Percentiles rank a stretch among this genome's conserved stretches.
Conservation (phyloP, 495 filamentous ascomycete genomes). For the Lasiosphaeria ovina region DNA sequence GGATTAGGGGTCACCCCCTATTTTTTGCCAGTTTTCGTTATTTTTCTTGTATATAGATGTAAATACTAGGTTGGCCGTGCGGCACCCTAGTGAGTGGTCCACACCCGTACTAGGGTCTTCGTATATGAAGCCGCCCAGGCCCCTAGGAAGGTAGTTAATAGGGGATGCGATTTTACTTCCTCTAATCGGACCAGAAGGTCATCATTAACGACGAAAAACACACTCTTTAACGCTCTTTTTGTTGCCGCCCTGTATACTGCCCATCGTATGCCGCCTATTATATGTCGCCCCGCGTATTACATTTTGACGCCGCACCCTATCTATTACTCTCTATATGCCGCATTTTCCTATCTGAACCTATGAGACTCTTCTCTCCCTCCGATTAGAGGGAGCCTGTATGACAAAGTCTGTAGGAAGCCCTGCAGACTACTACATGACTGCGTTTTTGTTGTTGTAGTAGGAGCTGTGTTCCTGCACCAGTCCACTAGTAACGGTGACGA, state of each 20-base stretch:
- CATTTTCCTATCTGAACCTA: neutral
- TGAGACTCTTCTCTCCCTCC: neutral
- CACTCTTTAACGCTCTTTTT: neutral
- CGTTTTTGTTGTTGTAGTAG: neutral
- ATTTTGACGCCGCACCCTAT: neutral
- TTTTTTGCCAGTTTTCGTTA: neutral
- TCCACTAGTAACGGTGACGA: neutral
- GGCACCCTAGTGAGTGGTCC: neutral
- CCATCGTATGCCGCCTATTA: too few relatives aligned
- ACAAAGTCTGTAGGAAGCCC: too few relatives aligned
- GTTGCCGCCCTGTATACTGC: too few relatives aligned
- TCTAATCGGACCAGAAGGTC: neutral
- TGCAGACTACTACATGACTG: neutral
- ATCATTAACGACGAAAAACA: neutral
- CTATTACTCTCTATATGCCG: neutral
- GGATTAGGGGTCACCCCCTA: neutral
- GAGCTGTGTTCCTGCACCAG: neutral
- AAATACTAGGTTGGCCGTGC: neutral
- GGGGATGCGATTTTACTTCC: neutral
- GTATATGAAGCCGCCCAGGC: neutral
- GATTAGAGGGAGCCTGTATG: neutral
- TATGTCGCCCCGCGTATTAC: neutral
- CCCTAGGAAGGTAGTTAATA: neutral
- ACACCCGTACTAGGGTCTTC: neutral
- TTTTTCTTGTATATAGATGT: neutral